Evolutionary conservation across 805 yeast species (phyloP), one percentile per base, ranked within the genome.

Genomic region (Lachancea cidri): DNA sequence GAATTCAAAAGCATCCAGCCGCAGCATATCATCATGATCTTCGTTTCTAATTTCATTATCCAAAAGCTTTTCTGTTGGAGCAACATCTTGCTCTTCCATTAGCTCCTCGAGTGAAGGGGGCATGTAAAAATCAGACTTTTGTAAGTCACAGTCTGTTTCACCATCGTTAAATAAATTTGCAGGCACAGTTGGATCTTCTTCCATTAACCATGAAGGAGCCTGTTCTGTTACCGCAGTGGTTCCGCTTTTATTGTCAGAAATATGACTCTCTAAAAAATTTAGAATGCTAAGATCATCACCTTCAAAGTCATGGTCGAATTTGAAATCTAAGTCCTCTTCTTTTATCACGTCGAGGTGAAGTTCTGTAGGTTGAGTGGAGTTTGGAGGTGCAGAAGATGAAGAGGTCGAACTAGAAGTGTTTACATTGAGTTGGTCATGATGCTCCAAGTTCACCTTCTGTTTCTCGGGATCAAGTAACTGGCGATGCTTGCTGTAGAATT

Each of bases 51-150:
- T 43, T 32, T 39, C 47, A 24, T 39, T 33, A 14, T n/a, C 33
- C 8, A 29, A 29, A 16, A 29, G 17, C n/a, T 16, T 39, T 13
- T 39, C 42, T 11, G 19, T 15, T 14, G 29, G 43, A 24, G 16
- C 30, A 9, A 25, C 20, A 16, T 55, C 59, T 41, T 55, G 61
- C 27, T 60, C 64, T 16, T 57, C 63, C 56, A 60, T 58, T 29
- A 60, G 40, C 33, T 59, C 65, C 41, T 59, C 65, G 25, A 60
- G 45, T 8, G 62, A 50, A 20, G 64, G 64, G 4, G 65, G 57
- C 34, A 58, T 42, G 38, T 54, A 56, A 33, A 35, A 25, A 14
- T 36, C 44, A 9, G 17, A 13, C 17, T 41, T 36, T 18, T 19
- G 32, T 17, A 31, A n/a, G 15, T 30, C 29, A 4, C 25, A 32